Percentiles rank a stretch among this genome's conserved stretches.
phyloP scores from a whole-genome alignment of 1,284 basidiomycete species.

The Caloboletus inedulis region DNA sequence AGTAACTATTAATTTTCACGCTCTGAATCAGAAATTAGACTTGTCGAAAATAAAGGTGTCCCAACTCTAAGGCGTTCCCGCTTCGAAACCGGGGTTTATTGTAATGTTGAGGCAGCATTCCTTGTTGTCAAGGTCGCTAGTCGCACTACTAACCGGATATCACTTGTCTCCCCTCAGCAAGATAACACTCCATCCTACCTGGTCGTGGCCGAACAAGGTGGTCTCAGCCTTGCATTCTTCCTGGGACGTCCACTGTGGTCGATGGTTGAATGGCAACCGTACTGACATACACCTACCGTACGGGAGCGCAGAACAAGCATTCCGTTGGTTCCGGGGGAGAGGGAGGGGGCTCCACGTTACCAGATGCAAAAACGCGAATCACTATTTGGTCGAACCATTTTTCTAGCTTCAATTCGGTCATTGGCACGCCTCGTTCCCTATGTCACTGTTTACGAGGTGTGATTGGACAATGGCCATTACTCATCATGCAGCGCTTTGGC shows the following conservation, averaged over 20 bases:
- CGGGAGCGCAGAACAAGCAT: neutral
- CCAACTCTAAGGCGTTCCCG: neutral
- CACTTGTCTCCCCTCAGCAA: neutral
- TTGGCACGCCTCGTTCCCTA: neutral
- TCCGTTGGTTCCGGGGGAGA: neutral
- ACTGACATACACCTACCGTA: neutral
- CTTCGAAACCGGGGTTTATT: neutral
- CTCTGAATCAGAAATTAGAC: neutral
- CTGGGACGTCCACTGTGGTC: neutral
- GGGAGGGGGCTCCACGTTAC: neutral
- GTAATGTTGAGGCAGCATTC: neutral
- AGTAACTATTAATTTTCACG: neutral
- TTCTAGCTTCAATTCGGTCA: neutral
- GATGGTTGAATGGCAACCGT: neutral
- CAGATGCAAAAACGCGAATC: neutral
- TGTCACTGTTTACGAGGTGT: neutral
- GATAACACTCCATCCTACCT: neutral
- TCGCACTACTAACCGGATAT: neutral
- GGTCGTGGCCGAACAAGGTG: neutral
- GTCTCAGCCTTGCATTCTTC: neutral
- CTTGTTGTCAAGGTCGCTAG: neutral
- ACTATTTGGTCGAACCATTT: neutral
- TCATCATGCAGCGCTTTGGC: conserved; percentile 19
- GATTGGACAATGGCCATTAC: conserved; percentile 16
- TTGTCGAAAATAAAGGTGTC: neutral